Evolutionary conservation across 1,139 yeast species (phyloP), one percentile per base, ranked within the genome.

Genomic region (Diutina catenulata): DNA sequence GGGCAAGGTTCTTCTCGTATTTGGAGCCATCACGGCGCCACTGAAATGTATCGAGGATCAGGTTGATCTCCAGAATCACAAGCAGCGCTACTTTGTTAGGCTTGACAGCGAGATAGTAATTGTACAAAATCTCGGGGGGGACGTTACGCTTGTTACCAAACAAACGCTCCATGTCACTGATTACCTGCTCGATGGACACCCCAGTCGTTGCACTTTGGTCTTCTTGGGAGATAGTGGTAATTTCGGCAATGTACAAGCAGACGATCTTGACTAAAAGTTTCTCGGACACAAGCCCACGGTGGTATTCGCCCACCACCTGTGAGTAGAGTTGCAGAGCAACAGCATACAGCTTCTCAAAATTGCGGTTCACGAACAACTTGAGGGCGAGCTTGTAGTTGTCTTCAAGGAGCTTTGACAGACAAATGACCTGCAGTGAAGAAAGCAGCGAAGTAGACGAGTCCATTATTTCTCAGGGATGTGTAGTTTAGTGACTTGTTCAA

Each of bases 341-440:
- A 20, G 46, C 54, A 43, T 51, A 65, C 5, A 71, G 63, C 38
- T 54, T 52, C 5, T 47, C 50, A 37, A 65, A 59, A 43, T 62
- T 57, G 47, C 59, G 62, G 45, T 62, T 64, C 47, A 61, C 56
- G 46, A 67, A 67, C 40, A 56, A 55, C 48, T 66, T 67, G 39
- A 63, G 48, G 0, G 71, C 60, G 33, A 65, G 47, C 38, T 57
- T 55, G 44, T 63, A 67, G 39, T 53, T 55, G 32, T 49, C 53
- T 35, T 53, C 55, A 26, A 59, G 42, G 21, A 53, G 40, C 23
- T 31, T 31, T 11, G 35, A 31, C 5, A 26, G 35, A n/a, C n/a
- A n/a, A 5, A 31, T 18, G 15, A 31, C 25, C 35, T 13, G 25
- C 35, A 31, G 35, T n/a, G 35, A 20, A 13, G 35, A 31, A 39